Evolutionary conservation across 768 basidiomycete species (phyloP), one percentile per base, ranked within the genome.

Genomic region (Russula abietina): DNA sequence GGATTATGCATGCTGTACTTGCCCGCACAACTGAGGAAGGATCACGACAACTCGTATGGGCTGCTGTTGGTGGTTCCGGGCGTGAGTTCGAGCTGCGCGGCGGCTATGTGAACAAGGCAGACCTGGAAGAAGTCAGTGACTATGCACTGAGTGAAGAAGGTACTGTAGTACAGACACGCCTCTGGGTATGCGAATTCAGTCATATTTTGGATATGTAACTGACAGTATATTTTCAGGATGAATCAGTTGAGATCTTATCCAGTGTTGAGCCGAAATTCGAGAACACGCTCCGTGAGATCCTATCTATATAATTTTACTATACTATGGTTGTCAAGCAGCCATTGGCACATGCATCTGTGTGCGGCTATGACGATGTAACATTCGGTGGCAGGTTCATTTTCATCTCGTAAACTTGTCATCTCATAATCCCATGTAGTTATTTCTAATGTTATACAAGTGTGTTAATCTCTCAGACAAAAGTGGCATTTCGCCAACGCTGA

Each of bases 141-240:
- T 64, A 59, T 19, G 62, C 22, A 12, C 22, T 64, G 62, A 64
- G 62, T 32, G 62, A 64, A n/a, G 62, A 64, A 48, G 62, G 62
- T 17, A 53, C 53, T 9, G 38, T 24, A 0, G 46, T 46, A 4
- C 62, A 64, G 45, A 45, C 46, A 39, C 57, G 58, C 8, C 16
- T 64, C 46, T 64, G 62, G 62, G 62, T 64, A 39, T 38, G 62
- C n/a, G 17, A n/a, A 0, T 24, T 36, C 3, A 12, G 19, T 33
- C 36, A 22, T 43, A 32, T 48, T 7, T 7, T 7, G 10, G 26
- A 43, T 11, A 17, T 22, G 36, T 30, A 9, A 12, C 46, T 55
- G 5, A 55, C 28, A 39, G 17, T 58, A n/a, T 45, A 10, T 43
- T 30, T 30, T 3, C 53, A 64, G 62, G 58, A 64, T 12, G 62